Percentiles rank a stretch among this genome's conserved stretches.
phyloP scores from a whole-genome alignment of 805 yeast genomes.

The Yamadazyma paraphyllophila region DNA sequence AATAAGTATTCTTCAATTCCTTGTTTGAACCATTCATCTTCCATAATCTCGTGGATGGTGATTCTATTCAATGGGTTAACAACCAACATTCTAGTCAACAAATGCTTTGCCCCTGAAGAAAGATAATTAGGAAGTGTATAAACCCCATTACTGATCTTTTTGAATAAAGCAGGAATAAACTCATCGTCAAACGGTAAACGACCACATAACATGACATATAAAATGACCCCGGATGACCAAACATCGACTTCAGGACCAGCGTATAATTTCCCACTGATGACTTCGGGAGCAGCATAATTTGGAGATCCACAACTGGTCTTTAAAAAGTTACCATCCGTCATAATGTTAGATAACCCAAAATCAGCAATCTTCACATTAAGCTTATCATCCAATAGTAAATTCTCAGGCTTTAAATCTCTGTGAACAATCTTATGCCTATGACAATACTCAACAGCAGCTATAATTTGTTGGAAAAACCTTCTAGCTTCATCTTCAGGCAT shows the following conservation, averaged over 20 bases:
- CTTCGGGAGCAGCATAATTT: conserved; percentile 97
- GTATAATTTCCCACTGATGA: conserved; percentile 86
- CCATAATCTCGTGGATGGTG: conserved; percentile 87
- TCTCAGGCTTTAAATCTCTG: conserved; percentile 95
- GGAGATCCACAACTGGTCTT: conserved; percentile 97
- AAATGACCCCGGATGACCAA: conserved; percentile 95
- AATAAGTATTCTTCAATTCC: conserved; percentile 77
- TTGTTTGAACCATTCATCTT: conserved; percentile 89
- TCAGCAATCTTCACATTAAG: conserved; percentile 94
- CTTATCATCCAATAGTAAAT: conserved; percentile 82
- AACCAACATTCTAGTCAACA: conserved; percentile 86
- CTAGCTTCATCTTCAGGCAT: conserved; percentile 92
- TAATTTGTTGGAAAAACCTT: conserved; percentile 92
- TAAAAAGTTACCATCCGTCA: conserved; percentile 96
- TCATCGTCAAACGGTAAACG: conserved; percentile 96
- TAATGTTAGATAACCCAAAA: conserved; percentile 89
- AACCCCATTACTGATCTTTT: conserved; percentile 89
- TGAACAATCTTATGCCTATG: conserved; percentile 96
- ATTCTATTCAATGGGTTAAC: conserved; percentile 93
- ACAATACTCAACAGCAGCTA: conserved; percentile 94
- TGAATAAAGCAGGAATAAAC: conserved; percentile 89
- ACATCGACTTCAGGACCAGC: conserved; percentile 99
- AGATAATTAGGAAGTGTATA: conserved; percentile 86
- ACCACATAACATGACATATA: conserved; percentile 95
- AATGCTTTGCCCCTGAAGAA: conserved; percentile 78